Evolutionary conservation across 1,139 yeast genomes (phyloP).

Genomic region (Ogataea hybrid): DNA sequence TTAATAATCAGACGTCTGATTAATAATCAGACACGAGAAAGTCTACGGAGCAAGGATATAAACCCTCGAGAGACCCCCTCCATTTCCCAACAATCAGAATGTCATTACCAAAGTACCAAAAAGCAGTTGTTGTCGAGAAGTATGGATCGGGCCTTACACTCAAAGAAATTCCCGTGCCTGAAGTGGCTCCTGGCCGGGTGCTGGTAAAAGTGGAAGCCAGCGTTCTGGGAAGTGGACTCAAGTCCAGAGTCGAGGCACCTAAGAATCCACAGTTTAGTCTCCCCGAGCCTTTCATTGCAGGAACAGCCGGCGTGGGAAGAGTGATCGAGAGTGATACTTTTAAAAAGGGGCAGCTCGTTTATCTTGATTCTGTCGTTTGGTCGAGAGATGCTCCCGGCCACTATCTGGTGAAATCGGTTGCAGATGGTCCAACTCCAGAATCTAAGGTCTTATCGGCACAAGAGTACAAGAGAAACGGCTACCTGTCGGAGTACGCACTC

Average conservation of each 20-base stretch:
- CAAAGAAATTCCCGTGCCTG: background rate
- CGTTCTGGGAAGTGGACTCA: background rate
- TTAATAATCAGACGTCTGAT: too few species aligned
- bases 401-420: constrained; percentile 1
- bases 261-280: constrained; percentile 6
- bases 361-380: background rate
- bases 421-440: constrained; percentile 1
- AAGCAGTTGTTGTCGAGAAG: background rate
- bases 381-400: constrained; percentile 1
- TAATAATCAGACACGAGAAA: too few species aligned
- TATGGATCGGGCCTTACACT: background rate
- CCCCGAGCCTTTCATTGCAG: constrained; percentile 5
- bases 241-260: background rate
- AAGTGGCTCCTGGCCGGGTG: constrained; percentile 1
- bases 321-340: constrained; percentile 1
- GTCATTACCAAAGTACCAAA: background rate
- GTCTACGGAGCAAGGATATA: too few species aligned
- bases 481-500: constrained; percentile 4
- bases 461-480: constrained; percentile 2
- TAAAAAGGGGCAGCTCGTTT: constrained; percentile 5
- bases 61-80: too few species aligned
- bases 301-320: constrained; percentile 6
- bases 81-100: background rate
- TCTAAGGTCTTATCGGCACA: background rate
- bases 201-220: constrained; percentile 2